A percentile compares a stretch with the other conserved stretches of the same genome.
phyloP scores from a whole-genome alignment of 306 rosid species.

The Malus fusca region DNA sequence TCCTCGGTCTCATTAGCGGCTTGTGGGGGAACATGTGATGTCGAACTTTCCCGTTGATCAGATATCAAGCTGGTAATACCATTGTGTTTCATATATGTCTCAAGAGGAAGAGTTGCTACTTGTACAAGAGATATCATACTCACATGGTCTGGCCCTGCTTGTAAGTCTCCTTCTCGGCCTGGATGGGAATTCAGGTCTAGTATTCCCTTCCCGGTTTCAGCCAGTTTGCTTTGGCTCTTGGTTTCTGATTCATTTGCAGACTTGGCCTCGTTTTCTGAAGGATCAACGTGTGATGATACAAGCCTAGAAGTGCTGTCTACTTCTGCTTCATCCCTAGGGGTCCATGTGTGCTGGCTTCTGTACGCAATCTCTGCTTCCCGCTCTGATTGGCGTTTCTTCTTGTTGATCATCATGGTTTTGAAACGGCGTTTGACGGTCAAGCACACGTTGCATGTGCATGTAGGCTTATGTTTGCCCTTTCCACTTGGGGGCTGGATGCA shows the following conservation, averaged over 20 bases:
- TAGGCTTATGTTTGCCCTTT: conserved; percentile 97
- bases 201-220: conserved; percentile 59
- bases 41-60: conserved; percentile 62
- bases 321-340: conserved; percentile 65
- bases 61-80: conserved; percentile 76
- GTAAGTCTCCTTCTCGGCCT: conserved; percentile 48
- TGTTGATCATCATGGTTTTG: conserved; percentile 91
- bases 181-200: conserved; percentile 84
- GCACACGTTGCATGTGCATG: conserved; percentile 92
- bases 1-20: conserved; percentile 58
- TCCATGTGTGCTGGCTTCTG: conserved; percentile 60
- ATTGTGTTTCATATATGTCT: conserved; percentile 72
- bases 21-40: conserved; percentile 48
- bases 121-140: conserved; percentile 83
- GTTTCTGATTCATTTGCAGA: conserved; percentile 51
- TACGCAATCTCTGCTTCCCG: conserved; percentile 94
- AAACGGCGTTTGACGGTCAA: conserved; percentile 94
- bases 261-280: conserved; percentile 56
- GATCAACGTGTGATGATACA: conserved; percentile 48
- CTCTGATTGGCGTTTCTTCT: conserved; percentile 94
- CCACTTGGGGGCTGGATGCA: conserved; percentile 99
- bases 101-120: conserved; percentile 79
- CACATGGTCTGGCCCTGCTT: conserved; percentile 34
- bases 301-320: conserved; percentile 61
- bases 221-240: conserved; percentile 49